Percentiles rank a stretch among this genome's conserved stretches.
phyloP scores from a whole-genome alignment of 495 filamentous ascomycete genomes.

The Penicillium bialowiezense region DNA sequence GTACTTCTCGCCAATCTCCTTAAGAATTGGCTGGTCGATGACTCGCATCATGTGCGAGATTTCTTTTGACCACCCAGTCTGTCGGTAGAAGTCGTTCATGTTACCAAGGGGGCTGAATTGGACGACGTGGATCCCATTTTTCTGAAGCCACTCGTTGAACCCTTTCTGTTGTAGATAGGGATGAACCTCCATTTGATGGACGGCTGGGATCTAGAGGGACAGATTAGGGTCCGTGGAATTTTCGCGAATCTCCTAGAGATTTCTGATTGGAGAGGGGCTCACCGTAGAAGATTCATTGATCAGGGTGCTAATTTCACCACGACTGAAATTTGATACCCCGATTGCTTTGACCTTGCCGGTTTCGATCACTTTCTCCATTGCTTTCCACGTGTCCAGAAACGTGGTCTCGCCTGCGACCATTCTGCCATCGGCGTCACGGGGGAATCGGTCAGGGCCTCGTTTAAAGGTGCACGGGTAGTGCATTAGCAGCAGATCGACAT shows the following conservation, averaged over 20 bases:
- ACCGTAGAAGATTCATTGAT: slow-evolving; percentile 47
- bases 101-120: slow-evolving; percentile 68
- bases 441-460: slow-evolving; percentile 31
- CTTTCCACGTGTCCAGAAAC: slow-evolving; percentile 44
- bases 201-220: slow-evolving; percentile 44
- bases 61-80: slow-evolving; percentile 9
- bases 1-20: slow-evolving; percentile 59
- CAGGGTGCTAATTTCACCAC: slow-evolving; percentile 61
- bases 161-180: slow-evolving; percentile 58
- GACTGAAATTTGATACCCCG: slow-evolving; percentile 74
- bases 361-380: slow-evolving; percentile 57
- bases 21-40: slow-evolving; percentile 56
- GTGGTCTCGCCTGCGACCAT: neutral
- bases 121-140: slow-evolving; percentile 55
- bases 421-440: slow-evolving; percentile 5
- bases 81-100: slow-evolving; percentile 57
- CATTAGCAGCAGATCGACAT: slow-evolving; percentile 68
- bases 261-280: neutral
- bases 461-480: slow-evolving; percentile 58
- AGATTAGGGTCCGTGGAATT: too few relatives aligned
- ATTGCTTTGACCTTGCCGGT: slow-evolving; percentile 59
- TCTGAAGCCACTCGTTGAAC: slow-evolving; percentile 50
- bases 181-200: slow-evolving; percentile 62
- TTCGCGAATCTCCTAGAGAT: too few relatives aligned
- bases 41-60: slow-evolving; percentile 17